These are phyloP conservation scores for Gloeopeniophorella convolvens DNA, from an alignment of 768 basidiomycete species.

Conservation along the genomic window DNA sequence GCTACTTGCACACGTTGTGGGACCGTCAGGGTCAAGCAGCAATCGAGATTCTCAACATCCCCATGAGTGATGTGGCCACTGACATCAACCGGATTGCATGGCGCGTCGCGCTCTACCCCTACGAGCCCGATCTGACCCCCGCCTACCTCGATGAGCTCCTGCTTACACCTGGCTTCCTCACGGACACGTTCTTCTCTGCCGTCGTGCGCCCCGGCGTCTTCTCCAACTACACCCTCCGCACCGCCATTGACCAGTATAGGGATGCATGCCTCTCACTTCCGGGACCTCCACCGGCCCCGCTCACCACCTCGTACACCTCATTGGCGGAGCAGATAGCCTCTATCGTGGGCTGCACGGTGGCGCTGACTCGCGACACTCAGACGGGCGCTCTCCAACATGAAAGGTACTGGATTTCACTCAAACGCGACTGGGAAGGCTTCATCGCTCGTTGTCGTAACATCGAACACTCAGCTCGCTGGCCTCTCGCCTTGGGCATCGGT, in stretches of 20 bases:
- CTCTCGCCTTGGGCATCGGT: slow-evolving; percentile 54
- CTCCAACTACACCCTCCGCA: slow-evolving; percentile 72
- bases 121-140: slow-evolving; percentile 72
- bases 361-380: slow-evolving; percentile 61
- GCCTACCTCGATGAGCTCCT: slow-evolving; percentile 85
- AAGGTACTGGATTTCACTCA: slow-evolving; percentile 78
- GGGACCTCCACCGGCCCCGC: slow-evolving; percentile 47
- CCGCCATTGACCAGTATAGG: slow-evolving; percentile 78
- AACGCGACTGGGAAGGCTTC: slow-evolving; percentile 94
- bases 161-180: slow-evolving; percentile 59
- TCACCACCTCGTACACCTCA: slow-evolving; percentile 57
- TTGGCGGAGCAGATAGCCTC: slow-evolving; percentile 71
- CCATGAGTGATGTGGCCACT: slow-evolving; percentile 31
- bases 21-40: slow-evolving; percentile 72
- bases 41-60: slow-evolving; percentile 51
- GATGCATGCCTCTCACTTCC: slow-evolving; percentile 63
- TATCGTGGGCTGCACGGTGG: slow-evolving; percentile 82
- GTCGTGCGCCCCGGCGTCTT: slow-evolving; percentile 87
- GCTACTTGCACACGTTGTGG: slow-evolving; percentile 67
- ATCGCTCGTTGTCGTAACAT: slow-evolving; percentile 84
- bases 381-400: slow-evolving; percentile 75
- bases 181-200: slow-evolving; percentile 74
- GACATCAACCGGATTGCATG: slow-evolving; percentile 36
- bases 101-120: slow-evolving; percentile 53
- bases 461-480: slow-evolving; percentile 83